Conservation (phyloP, 2,329 filamentous ascomycete genomes). For the Phaeoacremonium minimum region DNA sequence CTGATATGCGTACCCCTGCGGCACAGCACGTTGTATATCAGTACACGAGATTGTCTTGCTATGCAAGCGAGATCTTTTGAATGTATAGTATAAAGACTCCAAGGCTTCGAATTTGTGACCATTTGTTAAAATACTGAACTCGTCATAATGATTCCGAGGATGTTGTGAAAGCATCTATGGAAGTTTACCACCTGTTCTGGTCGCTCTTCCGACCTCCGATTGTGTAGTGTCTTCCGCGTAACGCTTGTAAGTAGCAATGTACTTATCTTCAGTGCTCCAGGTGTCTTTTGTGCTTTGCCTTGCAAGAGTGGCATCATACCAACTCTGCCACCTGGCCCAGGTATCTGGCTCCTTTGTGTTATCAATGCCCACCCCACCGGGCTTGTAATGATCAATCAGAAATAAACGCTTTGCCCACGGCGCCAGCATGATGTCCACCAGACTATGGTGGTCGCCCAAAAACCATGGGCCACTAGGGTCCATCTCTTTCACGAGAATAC, state of each 20-base stretch:
- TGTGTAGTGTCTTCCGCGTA: constrained; percentile 64
- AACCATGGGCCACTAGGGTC: constrained; percentile 59
- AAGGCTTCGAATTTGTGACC: too few species aligned
- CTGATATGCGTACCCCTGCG: too few species aligned
- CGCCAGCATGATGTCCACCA: constrained; percentile 68
- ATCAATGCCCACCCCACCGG: constrained; percentile 40
- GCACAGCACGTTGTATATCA: too few species aligned
- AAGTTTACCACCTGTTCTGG: constrained; percentile 56
- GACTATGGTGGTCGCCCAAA: constrained; percentile 54
- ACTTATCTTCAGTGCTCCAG: constrained; percentile 62
- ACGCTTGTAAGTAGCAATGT: constrained; percentile 63
- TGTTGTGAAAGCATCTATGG: too few species aligned
- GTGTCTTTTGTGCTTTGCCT: constrained; percentile 64
- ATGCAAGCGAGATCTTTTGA: too few species aligned
- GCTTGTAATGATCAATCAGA: constrained; percentile 72
- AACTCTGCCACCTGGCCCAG: constrained; percentile 64
- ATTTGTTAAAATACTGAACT: too few species aligned
- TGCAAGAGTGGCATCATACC: constrained; percentile 54
- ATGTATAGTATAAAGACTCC: too few species aligned
- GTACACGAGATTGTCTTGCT: too few species aligned
- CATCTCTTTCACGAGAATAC: constrained; percentile 60
- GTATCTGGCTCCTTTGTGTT: constrained; percentile 47
- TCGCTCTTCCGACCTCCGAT: constrained; percentile 58
- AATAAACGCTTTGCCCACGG: constrained; percentile 72
- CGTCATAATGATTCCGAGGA: too few species aligned